Evolutionary conservation across 2,329 filamentous ascomycete species (phyloP), one percentile per base, ranked within the genome.

Genomic region (Sphaerulina vaccinii): DNA sequence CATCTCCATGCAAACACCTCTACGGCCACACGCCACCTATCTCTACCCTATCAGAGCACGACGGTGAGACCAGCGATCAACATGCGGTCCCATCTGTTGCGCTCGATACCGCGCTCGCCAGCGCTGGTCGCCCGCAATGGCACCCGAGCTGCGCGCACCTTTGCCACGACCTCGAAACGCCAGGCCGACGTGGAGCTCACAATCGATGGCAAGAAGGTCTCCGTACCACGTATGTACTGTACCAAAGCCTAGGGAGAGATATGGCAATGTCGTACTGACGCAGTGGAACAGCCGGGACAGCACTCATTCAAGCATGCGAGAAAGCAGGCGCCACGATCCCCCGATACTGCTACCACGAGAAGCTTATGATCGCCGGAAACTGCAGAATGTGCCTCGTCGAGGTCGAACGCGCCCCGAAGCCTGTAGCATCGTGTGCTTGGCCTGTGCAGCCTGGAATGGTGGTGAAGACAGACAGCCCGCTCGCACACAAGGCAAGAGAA

Each of bases 331-430:
- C 80, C 62, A 93, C 87, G 57, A 81, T 97, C 68, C 92, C 92
- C 64, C 90, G 91, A 89, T 96, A 96, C 76, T 97, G 92, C 77
- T 97, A 97, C 76, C 92, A 96, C 82, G 92, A 97, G 87, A 97
- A 99, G 78, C 82, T 99, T 64, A 90, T 95, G 86, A 96, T 99
- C 80, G 93, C 93, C 68, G 93, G 93, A 75, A 99, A 97, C 77
- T 99, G 93, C 77, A 90, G 93, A 78, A 99, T 99, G 93, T 99
- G 93, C 76, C 78, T 99, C 69, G 93, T 99, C 69, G 93, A 99
- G 79, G 93, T 99, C 62, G 93, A 97, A 78, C 84, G 85, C 74
- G 88, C 90, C 55, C 93, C 93, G 54, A 99, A 99, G 77, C 93
- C 93, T 55, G 91, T 97, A 51, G 93, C 93, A 65, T 99, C 93